phyloP scores from a whole-genome alignment of 2,329 filamentous ascomycete species.

The Colletotrichum truncatum region DNA sequence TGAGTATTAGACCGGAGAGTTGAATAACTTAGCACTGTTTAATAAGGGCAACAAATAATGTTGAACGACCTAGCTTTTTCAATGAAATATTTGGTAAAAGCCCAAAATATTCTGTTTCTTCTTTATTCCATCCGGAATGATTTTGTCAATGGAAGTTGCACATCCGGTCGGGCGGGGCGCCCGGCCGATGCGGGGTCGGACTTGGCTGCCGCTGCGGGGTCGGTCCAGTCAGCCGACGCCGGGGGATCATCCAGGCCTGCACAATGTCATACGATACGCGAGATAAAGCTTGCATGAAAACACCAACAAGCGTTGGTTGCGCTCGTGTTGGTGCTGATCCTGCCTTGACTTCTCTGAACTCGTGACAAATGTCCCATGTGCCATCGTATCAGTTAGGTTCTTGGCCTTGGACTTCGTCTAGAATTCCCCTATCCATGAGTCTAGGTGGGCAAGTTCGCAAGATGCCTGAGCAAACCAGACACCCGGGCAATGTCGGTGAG shows the following conservation, averaged over 20 bases:
- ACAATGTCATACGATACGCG: neutral
- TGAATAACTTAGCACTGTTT: too few relatives aligned
- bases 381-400: too few relatives aligned
- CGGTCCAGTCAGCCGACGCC: neutral
- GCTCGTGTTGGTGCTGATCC: neutral
- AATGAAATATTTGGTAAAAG: too few relatives aligned
- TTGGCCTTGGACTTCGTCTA: too few relatives aligned
- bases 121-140: too few relatives aligned
- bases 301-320: fast-evolving
- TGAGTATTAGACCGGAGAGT: too few relatives aligned
- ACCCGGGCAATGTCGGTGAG: neutral
- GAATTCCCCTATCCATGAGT: too few relatives aligned
- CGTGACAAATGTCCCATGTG: neutral
- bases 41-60: too few relatives aligned
- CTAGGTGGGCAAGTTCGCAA: neutral
- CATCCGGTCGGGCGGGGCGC: slow-evolving; percentile 1
- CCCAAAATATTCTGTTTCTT: too few relatives aligned
- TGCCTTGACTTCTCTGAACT: neutral
- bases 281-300: fast-evolving
- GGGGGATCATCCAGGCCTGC: neutral
- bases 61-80: too few relatives aligned
- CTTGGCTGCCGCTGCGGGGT: neutral
- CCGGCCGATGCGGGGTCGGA: neutral
- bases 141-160: too few relatives aligned
- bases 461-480: neutral